phyloP scores from a whole-genome alignment of 345 rosid genomes.

The Acer campestre region DNA sequence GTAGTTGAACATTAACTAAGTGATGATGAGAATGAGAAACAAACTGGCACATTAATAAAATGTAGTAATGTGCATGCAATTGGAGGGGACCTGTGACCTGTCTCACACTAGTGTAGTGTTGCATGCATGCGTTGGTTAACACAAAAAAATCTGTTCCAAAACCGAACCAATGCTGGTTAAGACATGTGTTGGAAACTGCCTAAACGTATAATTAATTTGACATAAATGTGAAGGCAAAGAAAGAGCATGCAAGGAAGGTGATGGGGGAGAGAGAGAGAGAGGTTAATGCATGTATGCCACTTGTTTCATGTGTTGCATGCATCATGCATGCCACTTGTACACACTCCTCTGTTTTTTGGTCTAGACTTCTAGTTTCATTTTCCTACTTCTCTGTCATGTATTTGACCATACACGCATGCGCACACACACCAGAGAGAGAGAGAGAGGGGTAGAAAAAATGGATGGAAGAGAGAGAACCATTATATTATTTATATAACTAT shows the following conservation, averaged over 20 bases:
- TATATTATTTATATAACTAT: not conserved
- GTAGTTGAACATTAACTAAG: not conserved
- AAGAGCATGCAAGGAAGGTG: no score
- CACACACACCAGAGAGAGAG: no score
- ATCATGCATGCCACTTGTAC: slow-evolving; percentile 40
- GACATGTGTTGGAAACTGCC: not conserved
- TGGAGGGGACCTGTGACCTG: not conserved
- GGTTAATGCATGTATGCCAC: slow-evolving; percentile 52
- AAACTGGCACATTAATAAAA: no score
- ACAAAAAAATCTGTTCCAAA: not conserved
- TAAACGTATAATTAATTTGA: no score
- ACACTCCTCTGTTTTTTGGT: not conserved
- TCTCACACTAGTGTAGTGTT: not conserved
- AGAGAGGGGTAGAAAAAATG: no score
- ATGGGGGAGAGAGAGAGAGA: not conserved
- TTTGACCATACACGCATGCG: not conserved
- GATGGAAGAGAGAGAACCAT: no score
- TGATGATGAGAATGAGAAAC: no score
- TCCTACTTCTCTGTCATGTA: not conserved
- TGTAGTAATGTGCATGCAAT: not conserved
- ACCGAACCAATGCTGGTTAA: not conserved
- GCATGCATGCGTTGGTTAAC: not conserved
- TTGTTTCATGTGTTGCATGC: slow-evolving; percentile 35
- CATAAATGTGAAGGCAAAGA: no score
- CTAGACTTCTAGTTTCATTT: not conserved